Evolutionary conservation across 805 yeast genomes (phyloP), one percentile per base, ranked within the genome.

Genomic region (Yarrowia keelungensis): DNA sequence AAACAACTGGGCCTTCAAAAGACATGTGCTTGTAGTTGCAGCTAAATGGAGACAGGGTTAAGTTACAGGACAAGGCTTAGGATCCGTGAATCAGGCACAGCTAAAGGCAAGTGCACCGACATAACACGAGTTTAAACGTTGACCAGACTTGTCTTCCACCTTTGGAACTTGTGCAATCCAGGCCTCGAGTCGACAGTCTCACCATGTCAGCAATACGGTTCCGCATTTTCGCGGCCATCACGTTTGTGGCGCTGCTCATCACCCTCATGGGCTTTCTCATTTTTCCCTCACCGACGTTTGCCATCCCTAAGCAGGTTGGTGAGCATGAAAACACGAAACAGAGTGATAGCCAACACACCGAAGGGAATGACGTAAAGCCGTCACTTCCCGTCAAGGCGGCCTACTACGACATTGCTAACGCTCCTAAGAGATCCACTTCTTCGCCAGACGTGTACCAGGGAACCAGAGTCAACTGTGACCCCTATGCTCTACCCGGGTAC

Each of bases 391-490:
- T 62, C 39, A 62, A 62, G 54, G 67, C 54, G 9, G 56, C 54
- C 2, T 47, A 36, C 16, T 47, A 62, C 38, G 56, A 47, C 39
- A 47, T 62, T 35, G 15, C 39, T 3, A 49, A 62, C 32, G 19
- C 54, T 7, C 56, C 67, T 2, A 26, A 19, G 15, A 36, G 39
- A 22, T 62, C 67, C 4, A 11, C 67, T 8, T 14, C 45, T 2
- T 39, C 67, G 38, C 56, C 67, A 32, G 65, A 59, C 42, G 51
- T 59, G 22, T 59, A 9, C 35, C 32, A n/a, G 12, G 65, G 65
- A n/a, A 59, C 51, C 15, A 42, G 65, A 42, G 51, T 59, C 41
- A 62, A 49, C 67, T 66, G 69, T 12, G 67, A 66, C 51, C 69
- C 69, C 9, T 66, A 66, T n/a, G 50, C 67, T 9, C 51, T 51